phyloP scores from a whole-genome alignment of 2,329 filamentous ascomycete species.

The Didymella glomerata region DNA sequence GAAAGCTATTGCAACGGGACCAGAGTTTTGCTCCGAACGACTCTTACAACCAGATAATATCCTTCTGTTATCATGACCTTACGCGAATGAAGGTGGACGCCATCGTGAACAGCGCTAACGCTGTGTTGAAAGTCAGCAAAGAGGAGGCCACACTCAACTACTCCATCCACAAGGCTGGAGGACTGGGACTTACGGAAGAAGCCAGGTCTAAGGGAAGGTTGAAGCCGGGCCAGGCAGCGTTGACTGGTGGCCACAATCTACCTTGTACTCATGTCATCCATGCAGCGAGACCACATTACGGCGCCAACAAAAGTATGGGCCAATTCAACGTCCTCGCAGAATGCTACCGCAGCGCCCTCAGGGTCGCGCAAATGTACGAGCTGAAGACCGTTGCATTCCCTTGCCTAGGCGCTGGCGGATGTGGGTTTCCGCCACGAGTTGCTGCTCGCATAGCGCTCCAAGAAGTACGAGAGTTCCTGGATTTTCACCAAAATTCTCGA shows the following conservation, averaged over 20 bases:
- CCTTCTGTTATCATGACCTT: constrained; percentile 43
- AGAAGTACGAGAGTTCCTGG: constrained; percentile 45
- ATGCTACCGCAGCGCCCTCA: constrained; percentile 44
- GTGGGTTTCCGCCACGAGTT: constrained; percentile 40
- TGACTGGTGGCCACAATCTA: constrained; percentile 42
- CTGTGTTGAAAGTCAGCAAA: constrained; percentile 23
- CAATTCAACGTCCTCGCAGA: constrained; percentile 42
- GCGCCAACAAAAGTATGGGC: constrained; percentile 26
- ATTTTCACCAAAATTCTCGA: constrained; percentile 27
- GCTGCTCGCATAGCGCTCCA: constrained; percentile 47
- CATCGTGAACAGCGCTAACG: constrained; percentile 46
- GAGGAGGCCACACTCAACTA: constrained; percentile 33
- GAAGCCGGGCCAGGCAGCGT: constrained; percentile 33
- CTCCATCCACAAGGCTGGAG: constrained; percentile 41
- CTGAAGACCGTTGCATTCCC: constrained; percentile 48
- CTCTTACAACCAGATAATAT: constrained; percentile 42
- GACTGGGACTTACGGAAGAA: constrained; percentile 38
- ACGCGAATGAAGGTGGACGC: constrained; percentile 47
- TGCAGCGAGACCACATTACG: constrained; percentile 39
- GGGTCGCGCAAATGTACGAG: constrained; percentile 28
- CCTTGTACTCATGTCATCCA: constrained; percentile 46
- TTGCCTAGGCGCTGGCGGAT: constrained; percentile 43
- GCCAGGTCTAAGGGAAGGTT: constrained; percentile 23
- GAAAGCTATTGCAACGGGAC: constrained; percentile 36
- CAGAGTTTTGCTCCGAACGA: constrained; percentile 43